Evolutionary conservation across 768 basidiomycete genomes (phyloP), one percentile per base, ranked within the genome.

Genomic region (Pisolithus tinctorius): DNA sequence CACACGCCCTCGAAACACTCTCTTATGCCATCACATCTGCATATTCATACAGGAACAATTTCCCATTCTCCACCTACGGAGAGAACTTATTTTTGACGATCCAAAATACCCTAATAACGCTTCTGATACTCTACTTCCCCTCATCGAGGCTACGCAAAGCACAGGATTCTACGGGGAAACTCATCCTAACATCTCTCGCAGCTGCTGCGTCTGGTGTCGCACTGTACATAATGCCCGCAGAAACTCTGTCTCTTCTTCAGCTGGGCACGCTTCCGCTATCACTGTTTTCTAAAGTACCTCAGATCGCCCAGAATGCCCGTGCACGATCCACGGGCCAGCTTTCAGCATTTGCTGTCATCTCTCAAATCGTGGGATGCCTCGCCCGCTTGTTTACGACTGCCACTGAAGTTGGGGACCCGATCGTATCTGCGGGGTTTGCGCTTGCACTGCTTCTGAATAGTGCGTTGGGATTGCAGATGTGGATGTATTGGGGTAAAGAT

Each of bases 11-110:
- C 20, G 95, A 98, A 64, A 97, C 95, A 0, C 73, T 89, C 27
- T 80, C 90, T 0, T 96, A 96, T 60, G 87, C 86, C 26, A 93
- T 99, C 60, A 93, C 84, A 0, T 79, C 93, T 26, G 82, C 83
- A 10, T 99, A 98, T 70, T 86, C 93, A 2, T 82, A 81, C 60
- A 77, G 92, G 23, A 86, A 91, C 62, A 67, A 74, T 23, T 97
- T 94, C 69, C 93, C 96, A 0, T 96, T 97, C 75, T 92, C 90
- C 17, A 97, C 96, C 0, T 99, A 97, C 54, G 96, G 96, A 62
- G 96, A 99, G 69, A 97, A 95, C 74, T 66, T 93, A 51, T 97
- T 97, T 81, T 78, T 98, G 45, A 84, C 90, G 29, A 62, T 93
- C 52, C 93, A 95, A 69, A 93, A 95, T 72, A 74, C 86, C 59